These are phyloP conservation scores for Penicillium vulpinum DNA, from an alignment of 2,329 filamentous ascomycete genomes.

Conservation along the genomic window DNA sequence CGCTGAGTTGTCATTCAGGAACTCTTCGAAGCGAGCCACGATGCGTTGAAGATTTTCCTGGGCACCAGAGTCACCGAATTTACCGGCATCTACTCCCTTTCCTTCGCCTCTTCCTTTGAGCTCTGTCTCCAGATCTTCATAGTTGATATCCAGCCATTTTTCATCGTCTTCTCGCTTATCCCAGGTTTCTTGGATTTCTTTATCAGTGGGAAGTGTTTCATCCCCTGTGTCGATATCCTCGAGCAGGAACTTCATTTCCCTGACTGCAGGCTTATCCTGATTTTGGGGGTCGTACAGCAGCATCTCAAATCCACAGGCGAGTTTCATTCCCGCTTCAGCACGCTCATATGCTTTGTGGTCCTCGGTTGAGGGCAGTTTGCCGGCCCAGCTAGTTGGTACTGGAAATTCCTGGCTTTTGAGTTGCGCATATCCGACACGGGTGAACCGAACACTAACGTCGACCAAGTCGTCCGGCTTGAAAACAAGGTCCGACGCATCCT, in stretches of 20 bases:
- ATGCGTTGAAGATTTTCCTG: slow-evolving; percentile 75
- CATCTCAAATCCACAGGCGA: slow-evolving; percentile 90
- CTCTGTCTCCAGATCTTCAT: slow-evolving; percentile 82
- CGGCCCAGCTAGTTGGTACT: slow-evolving; percentile 59
- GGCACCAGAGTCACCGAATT: slow-evolving; percentile 48
- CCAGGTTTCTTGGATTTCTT: slow-evolving; percentile 70
- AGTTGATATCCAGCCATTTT: slow-evolving; percentile 88
- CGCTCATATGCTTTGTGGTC: slow-evolving; percentile 50
- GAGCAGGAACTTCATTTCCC: slow-evolving; percentile 74
- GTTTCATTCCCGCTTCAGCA: slow-evolving; percentile 78
- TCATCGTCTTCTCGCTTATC: slow-evolving; percentile 74
- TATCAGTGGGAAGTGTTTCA: slow-evolving; percentile 66
- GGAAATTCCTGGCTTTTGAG: slow-evolving; percentile 80
- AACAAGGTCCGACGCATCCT: slow-evolving; percentile 53
- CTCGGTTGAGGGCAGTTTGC: slow-evolving; percentile 41
- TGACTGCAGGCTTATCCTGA: slow-evolving; percentile 65
- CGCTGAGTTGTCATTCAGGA: slow-evolving; percentile 81
- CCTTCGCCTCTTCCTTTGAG: slow-evolving; percentile 59
- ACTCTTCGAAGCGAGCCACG: slow-evolving; percentile 88
- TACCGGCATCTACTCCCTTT: slow-evolving; percentile 26
- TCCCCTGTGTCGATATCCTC: slow-evolving; percentile 75
- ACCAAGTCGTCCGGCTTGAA: slow-evolving; percentile 82
- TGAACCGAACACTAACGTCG: slow-evolving; percentile 76
- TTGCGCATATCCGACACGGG: slow-evolving; percentile 86
- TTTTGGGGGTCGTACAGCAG: slow-evolving; percentile 68